Evolutionary conservation across 371 early-diverging fungal species (phyloP), one percentile per base, ranked within the genome.

Genomic region (Coemansia sp.): DNA sequence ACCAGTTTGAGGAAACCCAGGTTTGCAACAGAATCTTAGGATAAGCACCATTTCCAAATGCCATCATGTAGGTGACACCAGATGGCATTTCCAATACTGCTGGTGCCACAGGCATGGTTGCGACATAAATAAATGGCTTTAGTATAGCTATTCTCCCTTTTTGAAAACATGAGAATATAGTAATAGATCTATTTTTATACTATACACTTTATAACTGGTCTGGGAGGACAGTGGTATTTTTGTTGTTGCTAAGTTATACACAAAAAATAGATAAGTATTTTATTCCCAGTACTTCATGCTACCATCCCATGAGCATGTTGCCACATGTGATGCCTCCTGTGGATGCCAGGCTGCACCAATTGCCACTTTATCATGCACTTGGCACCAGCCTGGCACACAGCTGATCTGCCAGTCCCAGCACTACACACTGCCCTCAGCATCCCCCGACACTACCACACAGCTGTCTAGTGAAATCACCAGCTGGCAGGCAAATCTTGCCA

Each of bases 351-450:
- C 91, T 35, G 87, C 87, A 52, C 86, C 86, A 67, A 94, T 94
- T 41, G 94, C 86, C 5, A 95, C 98, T 62, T 86, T 84, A 55
- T 90, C 89, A 76, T 98, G 99, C 2, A 91, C 93, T 76, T 93
- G 91, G 72, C 93, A 85, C 79, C 91, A 93, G 20, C 86, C 87
- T 34, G 90, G 76, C 2, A 94, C 85, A 62, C 88, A 86, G 65
- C 89, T 84, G n/a, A 93, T 83, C 80, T 94, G 93, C 94, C 95
- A 98, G 68, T 96, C 92, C 98, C 98, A 99, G 79, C 92, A 87
- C 91, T 91, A 94, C 40, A 96, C 83, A 65, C 85, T 84, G 16
- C 99, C 99, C 75, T 92, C 93, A 0, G 92, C 85, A 76, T 99
- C 99, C 47, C 99, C 99, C 26, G 90, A 89, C 55, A 88, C 87